A percentile compares a stretch with the other conserved stretches of the same genome.
phyloP scores from a whole-genome alignment of 2,329 filamentous ascomycete genomes.

The Zymoseptoria ardabiliae region DNA sequence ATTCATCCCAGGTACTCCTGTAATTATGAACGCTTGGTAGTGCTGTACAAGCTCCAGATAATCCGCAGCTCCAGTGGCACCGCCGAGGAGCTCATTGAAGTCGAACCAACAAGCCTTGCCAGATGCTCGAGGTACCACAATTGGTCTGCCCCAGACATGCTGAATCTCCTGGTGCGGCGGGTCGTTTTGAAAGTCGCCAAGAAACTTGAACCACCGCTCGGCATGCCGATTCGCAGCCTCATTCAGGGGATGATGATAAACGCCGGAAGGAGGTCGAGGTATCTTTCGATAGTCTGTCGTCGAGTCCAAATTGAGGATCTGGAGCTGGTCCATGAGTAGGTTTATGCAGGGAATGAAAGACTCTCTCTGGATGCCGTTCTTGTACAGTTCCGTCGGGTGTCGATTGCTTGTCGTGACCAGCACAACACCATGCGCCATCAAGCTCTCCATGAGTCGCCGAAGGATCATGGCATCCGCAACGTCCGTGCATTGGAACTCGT shows the following conservation, averaged over 20 bases:
- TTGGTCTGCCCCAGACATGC: conserved; percentile 85
- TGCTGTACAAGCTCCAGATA: conserved; percentile 85
- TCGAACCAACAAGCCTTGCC: conserved; percentile 85
- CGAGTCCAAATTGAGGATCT: conserved; percentile 90
- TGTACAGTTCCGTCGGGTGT: conserved; percentile 58
- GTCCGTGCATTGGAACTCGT: conserved; percentile 78
- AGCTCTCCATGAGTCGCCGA: conserved; percentile 63
- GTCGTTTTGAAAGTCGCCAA: conserved; percentile 71
- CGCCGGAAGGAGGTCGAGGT: conserved; percentile 80
- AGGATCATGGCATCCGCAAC: conserved; percentile 68
- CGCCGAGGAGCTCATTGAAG: conserved; percentile 84
- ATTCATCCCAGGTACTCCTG: conserved; percentile 87
- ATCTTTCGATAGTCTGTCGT: conserved; percentile 97
- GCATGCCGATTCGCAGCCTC: conserved; percentile 70
- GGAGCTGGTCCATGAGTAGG: conserved; percentile 73
- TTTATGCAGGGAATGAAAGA: conserved; percentile 94
- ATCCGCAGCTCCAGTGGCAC: conserved; percentile 85
- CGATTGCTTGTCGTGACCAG: conserved; percentile 71
- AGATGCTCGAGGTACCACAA: conserved; percentile 78
- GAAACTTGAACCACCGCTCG: conserved; percentile 90
- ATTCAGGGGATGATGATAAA: conserved; percentile 87
- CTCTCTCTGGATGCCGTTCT: conserved; percentile 25
- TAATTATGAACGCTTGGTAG: conserved; percentile 89
- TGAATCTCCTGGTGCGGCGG: conserved; percentile 73
- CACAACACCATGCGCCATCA: conserved; percentile 71